Conservation (phyloP, 192 early-diverging fungal genomes). For the Backusella macrospora region DNA sequence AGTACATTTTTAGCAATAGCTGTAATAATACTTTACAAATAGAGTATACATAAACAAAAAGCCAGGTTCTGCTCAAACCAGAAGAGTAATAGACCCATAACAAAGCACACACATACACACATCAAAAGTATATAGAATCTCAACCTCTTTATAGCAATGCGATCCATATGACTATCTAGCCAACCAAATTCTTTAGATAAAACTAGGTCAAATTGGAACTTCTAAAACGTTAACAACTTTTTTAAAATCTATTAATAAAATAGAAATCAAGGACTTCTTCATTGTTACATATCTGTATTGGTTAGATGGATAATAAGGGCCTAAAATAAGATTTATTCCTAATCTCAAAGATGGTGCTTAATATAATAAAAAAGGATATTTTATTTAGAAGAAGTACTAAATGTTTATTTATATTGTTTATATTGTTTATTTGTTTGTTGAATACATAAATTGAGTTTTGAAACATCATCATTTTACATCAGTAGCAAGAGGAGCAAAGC, state of each 20-base stretch:
- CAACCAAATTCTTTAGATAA: conserved; percentile 7
- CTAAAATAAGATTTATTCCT: neutral
- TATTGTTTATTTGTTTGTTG: conserved; percentile 10
- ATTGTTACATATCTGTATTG: neutral
- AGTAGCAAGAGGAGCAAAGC: conserved; percentile 2
- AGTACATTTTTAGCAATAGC: neutral
- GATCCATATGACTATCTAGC: neutral
- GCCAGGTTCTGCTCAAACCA: neutral
- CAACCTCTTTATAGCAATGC: neutral
- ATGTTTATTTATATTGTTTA: conserved; percentile 2
- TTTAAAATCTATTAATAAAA: neutral
- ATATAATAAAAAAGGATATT: conserved; percentile 9
- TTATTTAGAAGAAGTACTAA: neutral
- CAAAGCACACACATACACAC: neutral
- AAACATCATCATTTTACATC: conserved; percentile 8
- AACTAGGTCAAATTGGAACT: neutral
- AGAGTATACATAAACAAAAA: neutral
- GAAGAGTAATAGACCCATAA: neutral
- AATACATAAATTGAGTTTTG: conserved; percentile 15
- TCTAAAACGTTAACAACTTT: neutral
- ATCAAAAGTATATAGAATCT: neutral
- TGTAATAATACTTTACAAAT: neutral
- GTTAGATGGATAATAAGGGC: neutral
- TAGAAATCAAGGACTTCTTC: neutral
- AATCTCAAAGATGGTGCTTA: neutral